Percentiles rank a stretch among this genome's conserved stretches.
phyloP scores from a whole-genome alignment of 2,329 filamentous ascomycete species.

The Sporothrix humicola region DNA sequence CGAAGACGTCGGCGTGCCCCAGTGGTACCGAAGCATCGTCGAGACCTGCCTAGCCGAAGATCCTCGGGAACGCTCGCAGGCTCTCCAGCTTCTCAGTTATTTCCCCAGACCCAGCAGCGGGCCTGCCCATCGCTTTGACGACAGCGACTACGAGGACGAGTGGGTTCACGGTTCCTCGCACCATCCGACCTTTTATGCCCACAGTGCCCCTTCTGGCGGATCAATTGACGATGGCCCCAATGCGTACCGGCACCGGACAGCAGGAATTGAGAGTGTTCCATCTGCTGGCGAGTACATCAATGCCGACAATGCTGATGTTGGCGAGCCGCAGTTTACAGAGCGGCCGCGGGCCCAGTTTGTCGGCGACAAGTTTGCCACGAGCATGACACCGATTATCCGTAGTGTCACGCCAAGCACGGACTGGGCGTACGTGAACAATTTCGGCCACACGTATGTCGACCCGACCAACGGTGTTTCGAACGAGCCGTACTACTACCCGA shows the following conservation, averaged over 20 bases:
- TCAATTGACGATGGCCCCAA: conserved; percentile 50
- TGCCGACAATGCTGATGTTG: neutral
- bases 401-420: conserved; percentile 51
- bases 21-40: conserved; percentile 79
- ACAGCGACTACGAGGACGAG: conserved; percentile 43
- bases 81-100: conserved; percentile 70
- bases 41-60: conserved; percentile 75
- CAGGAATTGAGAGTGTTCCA: conserved; percentile 12
- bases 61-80: conserved; percentile 74
- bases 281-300: neutral
- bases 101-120: conserved; percentile 61
- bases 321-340: neutral
- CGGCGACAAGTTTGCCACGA: conserved; percentile 45
- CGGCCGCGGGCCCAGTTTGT: conserved; percentile 48
- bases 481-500: conserved; percentile 54
- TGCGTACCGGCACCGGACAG: conserved; percentile 36
- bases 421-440: conserved; percentile 50
- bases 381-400: conserved; percentile 46
- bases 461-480: conserved; percentile 46
- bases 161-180: conserved; percentile 32
- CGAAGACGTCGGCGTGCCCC: conserved; percentile 68
- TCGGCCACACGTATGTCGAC: conserved; percentile 48
- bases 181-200: conserved; percentile 37
- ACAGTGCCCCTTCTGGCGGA: conserved; percentile 44
- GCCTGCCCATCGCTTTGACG: conserved; percentile 35